Evolutionary conservation across 495 filamentous ascomycete species (phyloP), one percentile per base, ranked within the genome.

Genomic region (Penicillium psychrofluorescens): DNA sequence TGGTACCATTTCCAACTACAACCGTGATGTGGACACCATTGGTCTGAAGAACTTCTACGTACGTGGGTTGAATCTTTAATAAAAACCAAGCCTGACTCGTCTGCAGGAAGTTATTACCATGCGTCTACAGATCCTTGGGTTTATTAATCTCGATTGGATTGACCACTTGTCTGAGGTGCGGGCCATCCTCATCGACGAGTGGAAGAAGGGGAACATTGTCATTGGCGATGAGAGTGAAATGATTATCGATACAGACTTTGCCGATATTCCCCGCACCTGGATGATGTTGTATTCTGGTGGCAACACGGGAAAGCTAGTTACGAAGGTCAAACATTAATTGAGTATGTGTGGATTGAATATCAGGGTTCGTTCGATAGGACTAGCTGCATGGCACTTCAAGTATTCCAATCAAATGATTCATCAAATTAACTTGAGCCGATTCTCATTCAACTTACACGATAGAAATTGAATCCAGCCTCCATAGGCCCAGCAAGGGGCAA

Each of bases 111-210:
- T 80, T 15, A 64, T 80, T 48, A 51, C 46, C 14, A 77, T 67
- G 46, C 55, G 74, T 29, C 41, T 78, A n/a, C 54, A 66, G 43
- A 73, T 85, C 51, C 67, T 75, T 46, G 83, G 84, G 0, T 83
- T 88, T 62, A 77, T 86, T 38, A 66, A 81, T 22, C 51, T 72
- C 9, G 82, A 86, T 59, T 74, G 64, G 49, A 41, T 49, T 8
- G 47, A 56, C 7, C 64, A 77, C 33, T 62, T 59, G 38, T 16
- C 51, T 7, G 56, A 59, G 32, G 71, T 77, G 3, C 54, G 54
- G 11, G 49, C 67, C 47, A 67, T 77, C 45, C 54, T 81, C 1
- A 68, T 68, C 30, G 61, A 70, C 48, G 79, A 71, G 68, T 55
- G 77, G 42, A 50, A 45, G 1, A 72, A 81, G 50, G 75, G 75